Base-by-base conservation (phyloP, 371 early-diverging fungal species). In the Enterospora canceri region DNA sequence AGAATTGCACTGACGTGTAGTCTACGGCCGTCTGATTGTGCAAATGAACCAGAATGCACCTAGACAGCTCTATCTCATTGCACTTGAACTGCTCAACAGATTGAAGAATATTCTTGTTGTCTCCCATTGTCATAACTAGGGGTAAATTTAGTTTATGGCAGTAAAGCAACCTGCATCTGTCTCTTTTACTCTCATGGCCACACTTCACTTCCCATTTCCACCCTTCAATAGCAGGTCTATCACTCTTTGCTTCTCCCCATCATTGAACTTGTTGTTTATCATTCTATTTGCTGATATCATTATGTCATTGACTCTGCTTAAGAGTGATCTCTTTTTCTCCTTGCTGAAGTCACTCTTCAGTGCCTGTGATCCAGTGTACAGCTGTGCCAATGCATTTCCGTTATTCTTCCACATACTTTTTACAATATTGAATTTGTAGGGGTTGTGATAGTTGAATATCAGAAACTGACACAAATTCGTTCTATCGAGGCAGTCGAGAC, bases 401-500 rank as follows among this genome's bases (percentile, higher is more conserved):
- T 76, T 76, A 21, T 76, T 71, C 23, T 50, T 48, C 70, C 70
- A 76, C 50, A 64, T 51, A 4, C 8, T 50, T 51, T 67, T 63
- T 51, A 63, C 58, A 8, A 67, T 33, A 16, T 54, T 62, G 34
- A 19, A 46, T 29, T 48, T 35, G 4, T 35, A 31, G 1, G 16
- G 33, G 30, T 19, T 32, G 59, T 29, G 66, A 63, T 67, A 73
- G 26, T 71, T 60, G 53, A 58, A 72, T 32, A 76, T 69, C 24
- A 76, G 29, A 60, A 29, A 76, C 47, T 72, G 74, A 24, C 65
- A 69, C 18, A 76, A 33, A 56, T 76, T 76, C 26, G 76, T 76
- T 53, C 76, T 67, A 47, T 76, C 76, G 1, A 76, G 35, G 58
- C 76, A 76, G 51, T 76, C 76, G 3, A 76, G 15, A 62, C 76